phyloP scores from a whole-genome alignment of 305 asterid species.

The Striga hermonthica region DNA sequence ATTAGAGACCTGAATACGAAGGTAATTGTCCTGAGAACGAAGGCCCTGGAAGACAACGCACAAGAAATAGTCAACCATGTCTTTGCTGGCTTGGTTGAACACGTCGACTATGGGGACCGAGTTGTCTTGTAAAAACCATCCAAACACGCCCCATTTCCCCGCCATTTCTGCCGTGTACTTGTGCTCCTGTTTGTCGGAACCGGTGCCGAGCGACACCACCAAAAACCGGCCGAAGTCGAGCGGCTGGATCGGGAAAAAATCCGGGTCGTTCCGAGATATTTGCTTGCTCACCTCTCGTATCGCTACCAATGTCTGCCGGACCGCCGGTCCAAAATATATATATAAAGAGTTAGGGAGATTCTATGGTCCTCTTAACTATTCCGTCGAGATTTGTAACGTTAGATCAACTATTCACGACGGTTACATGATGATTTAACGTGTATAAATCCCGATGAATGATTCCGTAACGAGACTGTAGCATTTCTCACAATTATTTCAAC shows the following conservation, averaged over 20 bases:
- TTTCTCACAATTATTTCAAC: too few species aligned
- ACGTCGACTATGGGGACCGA: constrained; percentile 44
- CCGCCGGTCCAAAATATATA: background rate
- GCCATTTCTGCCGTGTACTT: constrained; percentile 43
- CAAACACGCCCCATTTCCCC: constrained; percentile 47
- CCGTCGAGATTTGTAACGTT: too few species aligned
- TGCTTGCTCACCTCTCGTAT: constrained; percentile 43
- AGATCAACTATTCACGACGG: too few species aligned
- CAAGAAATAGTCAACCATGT: constrained; percentile 52
- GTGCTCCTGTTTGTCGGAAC: constrained; percentile 38
- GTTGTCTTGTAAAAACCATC: constrained; percentile 49
- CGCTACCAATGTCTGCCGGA: constrained; percentile 54
- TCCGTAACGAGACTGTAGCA: too few species aligned
- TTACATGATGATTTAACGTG: too few species aligned
- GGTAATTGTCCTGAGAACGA: constrained; percentile 40
- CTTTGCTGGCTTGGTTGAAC: constrained; percentile 38
- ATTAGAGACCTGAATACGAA: constrained; percentile 49
- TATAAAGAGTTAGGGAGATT: background rate
- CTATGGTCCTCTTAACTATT: too few species aligned
- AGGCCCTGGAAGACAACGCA: constrained; percentile 41
- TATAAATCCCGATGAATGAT: too few species aligned
- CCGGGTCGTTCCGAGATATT: constrained; percentile 27
- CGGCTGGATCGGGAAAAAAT: constrained; percentile 33
- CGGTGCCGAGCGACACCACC: constrained; percentile 62
- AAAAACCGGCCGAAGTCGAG: constrained; percentile 34